Base-by-base conservation (phyloP, 371 early-diverging fungal species). In the Mortierella sp. region DNA sequence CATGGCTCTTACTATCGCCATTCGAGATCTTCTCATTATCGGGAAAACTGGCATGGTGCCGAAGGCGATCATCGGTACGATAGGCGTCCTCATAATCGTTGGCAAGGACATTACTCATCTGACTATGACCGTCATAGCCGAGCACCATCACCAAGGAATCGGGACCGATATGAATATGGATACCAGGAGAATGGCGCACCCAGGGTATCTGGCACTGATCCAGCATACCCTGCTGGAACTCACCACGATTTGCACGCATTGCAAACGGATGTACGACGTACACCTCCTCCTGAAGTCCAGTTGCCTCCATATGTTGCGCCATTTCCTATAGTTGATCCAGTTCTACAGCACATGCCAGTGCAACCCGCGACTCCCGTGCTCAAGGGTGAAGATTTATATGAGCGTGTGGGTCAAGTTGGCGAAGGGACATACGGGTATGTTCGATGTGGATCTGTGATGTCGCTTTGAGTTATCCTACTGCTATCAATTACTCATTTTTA, bases 401-500 rank as follows among this genome's bases (percentile, higher is more conserved):
- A 80, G 51, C 75, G 80, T 16, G 80, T 80, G 22, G 80, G 80
- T 11, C 80, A 80, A 57, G 80, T 98, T 32, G 98, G 98, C 54
- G 96, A 97, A 78, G 98, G 98, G 32, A 98, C 98, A 6, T 98
- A 97, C 88, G 98, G 98, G 94, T 94, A 89, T 57, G 83, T 68
- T 30, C 20, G 24, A 43, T 62, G 16, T 26, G 28, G 3, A 4
- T 2, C 43, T 43, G 11, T 43, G 11, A 11, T 14, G 37, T n/a
- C 2, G 39, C 28, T 39, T 55, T 57, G 22, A 43, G 16, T 45
- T 60, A 51, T 55, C 28, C 12, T 3, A 10, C 20, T 32, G 37
- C 16, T 45, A 22, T 12, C 10, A 37, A 5, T 10, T n/a, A 64
- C 68, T 28, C 45, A 35, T 64, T 12, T 35, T 16, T 22, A 35